Conservation (phyloP, 2,329 filamentous ascomycete genomes). For the Paecilomyces niveus region DNA sequence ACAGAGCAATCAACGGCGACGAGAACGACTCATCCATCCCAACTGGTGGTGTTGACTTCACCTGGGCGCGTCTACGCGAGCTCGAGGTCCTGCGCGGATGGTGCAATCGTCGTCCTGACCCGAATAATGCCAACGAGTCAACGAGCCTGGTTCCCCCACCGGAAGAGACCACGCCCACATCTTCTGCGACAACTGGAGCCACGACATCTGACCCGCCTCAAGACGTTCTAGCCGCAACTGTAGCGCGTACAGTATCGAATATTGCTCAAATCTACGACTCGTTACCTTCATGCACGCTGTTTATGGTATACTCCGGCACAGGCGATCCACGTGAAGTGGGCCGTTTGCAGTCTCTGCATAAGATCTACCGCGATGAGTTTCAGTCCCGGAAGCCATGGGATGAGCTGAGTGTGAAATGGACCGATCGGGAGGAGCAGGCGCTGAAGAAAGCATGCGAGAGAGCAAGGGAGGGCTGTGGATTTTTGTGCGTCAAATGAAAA, state of each 20-base stretch:
- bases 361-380: conserved; percentile 51
- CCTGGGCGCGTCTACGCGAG: conserved; percentile 57
- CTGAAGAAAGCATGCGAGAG: conserved; percentile 49
- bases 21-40: conserved; percentile 37
- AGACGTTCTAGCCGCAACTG: conserved; percentile 36
- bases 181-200: conserved; percentile 8
- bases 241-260: conserved; percentile 44
- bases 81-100: conserved; percentile 55
- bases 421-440: conserved; percentile 55
- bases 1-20: conserved; percentile 45
- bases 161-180: conserved; percentile 15
- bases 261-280: conserved; percentile 49
- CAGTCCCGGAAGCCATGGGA: conserved; percentile 55
- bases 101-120: conserved; percentile 46
- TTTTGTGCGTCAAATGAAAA: conserved; percentile 51
- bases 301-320: conserved; percentile 59
- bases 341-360: conserved; percentile 50
- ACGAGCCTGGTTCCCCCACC: conserved; percentile 18
- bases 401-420: conserved; percentile 57
- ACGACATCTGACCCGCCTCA: neutral
- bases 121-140: conserved; percentile 36
- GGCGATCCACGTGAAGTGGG: conserved; percentile 53
- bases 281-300: conserved; percentile 52
- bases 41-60: conserved; percentile 51
- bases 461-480: conserved; percentile 52